Conservation (phyloP, 495 filamentous ascomycete species). For the Daldinia loculata region DNA sequence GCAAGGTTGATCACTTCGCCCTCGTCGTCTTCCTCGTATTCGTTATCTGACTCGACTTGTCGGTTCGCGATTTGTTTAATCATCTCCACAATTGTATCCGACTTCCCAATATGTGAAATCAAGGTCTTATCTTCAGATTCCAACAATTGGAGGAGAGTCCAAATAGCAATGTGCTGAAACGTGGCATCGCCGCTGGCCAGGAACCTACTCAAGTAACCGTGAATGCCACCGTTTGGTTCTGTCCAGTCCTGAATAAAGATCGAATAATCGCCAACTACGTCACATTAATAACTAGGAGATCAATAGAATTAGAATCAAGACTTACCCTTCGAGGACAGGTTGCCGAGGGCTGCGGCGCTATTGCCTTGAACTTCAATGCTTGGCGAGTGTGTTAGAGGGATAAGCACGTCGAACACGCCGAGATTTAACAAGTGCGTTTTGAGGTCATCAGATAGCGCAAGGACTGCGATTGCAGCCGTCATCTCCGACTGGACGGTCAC, state of each 20-base stretch:
- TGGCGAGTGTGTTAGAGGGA: conserved; percentile 91
- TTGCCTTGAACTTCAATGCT: conserved; percentile 99
- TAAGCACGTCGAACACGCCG: conserved; percentile 95
- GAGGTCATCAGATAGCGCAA: conserved; percentile 93
- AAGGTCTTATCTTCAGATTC: conserved; percentile 92
- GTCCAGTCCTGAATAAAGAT: conserved; percentile 95
- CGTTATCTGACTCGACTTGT: conserved; percentile 88
- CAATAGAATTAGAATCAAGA: conserved; percentile 16
- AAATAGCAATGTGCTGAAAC: conserved; percentile 99
- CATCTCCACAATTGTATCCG: conserved; percentile 88
- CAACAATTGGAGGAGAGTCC: conserved; percentile 93
- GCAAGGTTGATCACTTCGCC: conserved; percentile 93
- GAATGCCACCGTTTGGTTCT: conserved; percentile 91
- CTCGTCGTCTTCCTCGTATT: conserved; percentile 85
- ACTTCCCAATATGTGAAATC: conserved; percentile 83
- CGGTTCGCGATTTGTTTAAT: conserved; percentile 90
- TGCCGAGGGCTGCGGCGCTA: conserved; percentile 93
- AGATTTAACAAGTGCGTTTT: conserved; percentile 91
- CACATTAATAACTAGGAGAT: conserved; percentile 31
- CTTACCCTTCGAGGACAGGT: conserved; percentile 95
- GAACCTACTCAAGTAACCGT: conserved; percentile 93
- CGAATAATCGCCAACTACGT: conserved; percentile 89
- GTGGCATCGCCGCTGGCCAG: conserved; percentile 93
- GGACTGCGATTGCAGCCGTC: conserved; percentile 98
- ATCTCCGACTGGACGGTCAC: conserved; percentile 97